phyloP scores from a whole-genome alignment of 2,329 filamentous ascomycete genomes.

The Penicillium sp. region DNA sequence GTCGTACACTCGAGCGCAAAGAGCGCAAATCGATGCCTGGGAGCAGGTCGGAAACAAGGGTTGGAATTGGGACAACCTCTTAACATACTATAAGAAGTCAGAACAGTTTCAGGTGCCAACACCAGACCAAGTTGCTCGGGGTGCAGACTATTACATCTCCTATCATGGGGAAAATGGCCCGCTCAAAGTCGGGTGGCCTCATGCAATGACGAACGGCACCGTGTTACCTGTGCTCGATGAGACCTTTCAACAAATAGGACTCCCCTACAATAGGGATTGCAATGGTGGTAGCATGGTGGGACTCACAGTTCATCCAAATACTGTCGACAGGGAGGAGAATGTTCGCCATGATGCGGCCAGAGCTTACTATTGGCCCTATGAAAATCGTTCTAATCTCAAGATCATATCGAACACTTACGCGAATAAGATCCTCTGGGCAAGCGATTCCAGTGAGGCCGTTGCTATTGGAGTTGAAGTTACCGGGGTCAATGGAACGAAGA shows the following conservation, averaged over 20 bases:
- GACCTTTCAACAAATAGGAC: conserved; percentile 39
- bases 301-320: conserved; percentile 44
- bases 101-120: conserved; percentile 29
- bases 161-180: conserved; percentile 32
- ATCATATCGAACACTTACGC: conserved; percentile 45
- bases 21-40: conserved; percentile 41
- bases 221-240: conserved; percentile 35
- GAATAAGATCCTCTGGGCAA: conserved; percentile 41
- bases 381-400: conserved; percentile 44
- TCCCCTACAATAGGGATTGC: conserved; percentile 44
- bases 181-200: conserved; percentile 30
- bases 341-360: conserved; percentile 50
- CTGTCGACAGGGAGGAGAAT: conserved; percentile 38
- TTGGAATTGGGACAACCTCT: conserved; percentile 34
- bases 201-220: conserved; percentile 22
- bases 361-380: conserved; percentile 49
- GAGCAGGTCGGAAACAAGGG: conserved; percentile 32
- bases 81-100: conserved; percentile 34
- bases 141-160: conserved; percentile 28
- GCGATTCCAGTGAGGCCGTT: conserved; percentile 14
- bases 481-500: conserved; percentile 21
- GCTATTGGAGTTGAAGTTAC: conserved; percentile 34
- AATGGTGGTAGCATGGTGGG: conserved; percentile 49
- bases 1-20: conserved; percentile 39
- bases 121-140: conserved; percentile 20